Evolutionary conservation across 177 flowering plant genomes (phyloP).

Genomic region (Vitis hybrid): DNA sequence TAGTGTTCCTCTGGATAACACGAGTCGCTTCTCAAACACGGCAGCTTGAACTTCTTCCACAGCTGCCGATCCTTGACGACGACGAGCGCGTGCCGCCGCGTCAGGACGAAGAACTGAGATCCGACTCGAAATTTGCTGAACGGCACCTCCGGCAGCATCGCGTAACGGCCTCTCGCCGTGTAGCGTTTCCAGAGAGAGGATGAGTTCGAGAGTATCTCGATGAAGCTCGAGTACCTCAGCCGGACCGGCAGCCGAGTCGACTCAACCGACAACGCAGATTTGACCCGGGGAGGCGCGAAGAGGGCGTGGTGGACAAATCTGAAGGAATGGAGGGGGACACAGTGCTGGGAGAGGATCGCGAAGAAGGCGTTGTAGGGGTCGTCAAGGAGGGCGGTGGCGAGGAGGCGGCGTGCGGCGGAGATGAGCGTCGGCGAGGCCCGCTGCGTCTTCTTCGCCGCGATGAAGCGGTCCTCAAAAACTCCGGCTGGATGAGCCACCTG

Average conservation of each 20-base stretch:
- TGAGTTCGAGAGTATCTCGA: conserved; percentile 61
- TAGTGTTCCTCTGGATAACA: conserved; percentile 99
- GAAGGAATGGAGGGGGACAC: conserved; percentile 52
- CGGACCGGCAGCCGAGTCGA: conserved; percentile 10
- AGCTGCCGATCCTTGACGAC: conserved; percentile 64
- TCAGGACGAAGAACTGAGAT: conserved; percentile 82
- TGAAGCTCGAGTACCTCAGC: conserved; percentile 45
- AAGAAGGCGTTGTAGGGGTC: conserved; percentile 67
- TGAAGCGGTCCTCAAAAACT: conserved; percentile 53
- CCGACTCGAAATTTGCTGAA: conserved; percentile 78
- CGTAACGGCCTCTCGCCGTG: conserved; percentile 67
- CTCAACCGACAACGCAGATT: conserved; percentile 17
- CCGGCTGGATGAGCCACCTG: conserved; percentile 44
- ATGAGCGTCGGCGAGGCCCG: conserved; percentile 79
- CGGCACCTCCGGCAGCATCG: conserved; percentile 82
- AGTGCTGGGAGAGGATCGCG: conserved; percentile 74
- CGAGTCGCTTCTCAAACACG: conserved; percentile 58
- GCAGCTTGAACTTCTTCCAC: conserved; percentile 84
- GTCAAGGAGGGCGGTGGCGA: conserved; percentile 82
- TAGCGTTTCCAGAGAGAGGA: conserved; percentile 60
- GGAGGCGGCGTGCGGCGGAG: conserved; percentile 80
- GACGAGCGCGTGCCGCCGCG: conserved; percentile 54
- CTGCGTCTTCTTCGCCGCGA: conserved; percentile 58
- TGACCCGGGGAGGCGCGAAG: neutral
- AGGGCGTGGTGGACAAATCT: conserved; percentile 8